phyloP scores from a whole-genome alignment of 805 yeast species.

The Starmera pachycereana region DNA sequence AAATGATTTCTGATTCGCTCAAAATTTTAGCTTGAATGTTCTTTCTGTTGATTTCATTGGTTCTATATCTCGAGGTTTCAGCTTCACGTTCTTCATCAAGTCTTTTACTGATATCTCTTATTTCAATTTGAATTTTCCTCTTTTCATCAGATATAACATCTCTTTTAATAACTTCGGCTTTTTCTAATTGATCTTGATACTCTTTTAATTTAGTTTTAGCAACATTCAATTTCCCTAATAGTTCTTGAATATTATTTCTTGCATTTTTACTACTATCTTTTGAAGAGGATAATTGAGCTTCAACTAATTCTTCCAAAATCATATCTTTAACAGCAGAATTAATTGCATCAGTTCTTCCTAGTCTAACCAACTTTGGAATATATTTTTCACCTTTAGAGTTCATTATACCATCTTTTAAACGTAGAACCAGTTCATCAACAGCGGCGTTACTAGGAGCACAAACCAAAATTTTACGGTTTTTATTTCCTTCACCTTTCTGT shows the following conservation, averaged over 20 bases:
- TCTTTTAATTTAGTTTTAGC: conserved; percentile 8
- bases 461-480: conserved; percentile 54
- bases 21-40: conserved; percentile 65
- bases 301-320: conserved; percentile 81
- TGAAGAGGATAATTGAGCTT: conserved; percentile 21
- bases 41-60: conserved; percentile 68
- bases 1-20: conserved; percentile 70
- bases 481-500: conserved; percentile 8
- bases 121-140: conserved; percentile 45
- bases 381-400: conserved; percentile 42
- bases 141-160: conserved; percentile 30
- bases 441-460: conserved; percentile 99
- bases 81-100: conserved; percentile 75
- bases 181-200: conserved; percentile 3
- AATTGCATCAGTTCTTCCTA: conserved; percentile 85
- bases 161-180: conserved; percentile 17
- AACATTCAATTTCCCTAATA: conserved; percentile 35
- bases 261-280: background rate
- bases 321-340: conserved; percentile 73
- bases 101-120: conserved; percentile 61
- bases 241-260: conserved; percentile 33
- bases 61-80: conserved; percentile 56
- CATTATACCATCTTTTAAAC: conserved; percentile 65
- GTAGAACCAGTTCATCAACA: conserved; percentile 84
- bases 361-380: conserved; percentile 64